phyloP scores from a whole-genome alignment of 768 basidiomycete species.

The Agrocybe pediades region DNA sequence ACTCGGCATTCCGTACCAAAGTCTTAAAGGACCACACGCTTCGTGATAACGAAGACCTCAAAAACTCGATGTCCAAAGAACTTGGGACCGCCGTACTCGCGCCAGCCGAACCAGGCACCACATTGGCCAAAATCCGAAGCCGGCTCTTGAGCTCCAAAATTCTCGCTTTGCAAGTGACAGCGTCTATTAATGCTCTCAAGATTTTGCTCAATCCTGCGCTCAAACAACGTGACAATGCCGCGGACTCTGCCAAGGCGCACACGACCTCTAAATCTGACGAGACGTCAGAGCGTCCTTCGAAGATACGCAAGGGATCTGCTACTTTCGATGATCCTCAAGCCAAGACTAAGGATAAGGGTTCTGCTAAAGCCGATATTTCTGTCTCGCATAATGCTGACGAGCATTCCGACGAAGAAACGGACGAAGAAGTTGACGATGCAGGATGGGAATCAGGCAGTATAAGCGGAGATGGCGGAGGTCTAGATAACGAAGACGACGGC shows the following conservation, averaged over 20 bases:
- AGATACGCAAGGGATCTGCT: conserved; percentile 24
- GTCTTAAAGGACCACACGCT: conserved; percentile 72
- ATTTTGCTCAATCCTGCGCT: conserved; percentile 33
- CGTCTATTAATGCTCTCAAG: conserved; percentile 52
- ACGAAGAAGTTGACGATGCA: conserved; percentile 19
- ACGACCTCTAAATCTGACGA: not conserved
- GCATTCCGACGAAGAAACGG: conserved; percentile 16
- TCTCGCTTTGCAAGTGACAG: conserved; percentile 60
- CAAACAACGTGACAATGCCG: conserved; percentile 14
- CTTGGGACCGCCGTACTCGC: conserved; percentile 36
- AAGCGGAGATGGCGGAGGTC: conserved; percentile 25
- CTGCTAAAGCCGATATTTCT: not conserved
- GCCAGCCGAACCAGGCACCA: conserved; percentile 40
- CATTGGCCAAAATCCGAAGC: conserved; percentile 62
- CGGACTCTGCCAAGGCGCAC: conserved; percentile 1
- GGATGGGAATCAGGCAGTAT: conserved; percentile 40
- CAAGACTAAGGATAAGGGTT: not conserved
- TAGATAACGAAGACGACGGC: conserved; percentile 34
- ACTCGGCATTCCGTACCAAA: conserved; percentile 69
- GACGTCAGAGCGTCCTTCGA: conserved; percentile 17
- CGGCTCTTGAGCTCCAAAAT: conserved; percentile 77
- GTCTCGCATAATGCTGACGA: not conserved
- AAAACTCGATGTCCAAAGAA: conserved; percentile 46
- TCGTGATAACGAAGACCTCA: conserved; percentile 47
- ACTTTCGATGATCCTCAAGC: conserved; percentile 1